These are phyloP conservation scores for Aspergillus luchuensis DNA, from an alignment of 2,329 filamentous ascomycete genomes.

Conservation along the genomic window DNA sequence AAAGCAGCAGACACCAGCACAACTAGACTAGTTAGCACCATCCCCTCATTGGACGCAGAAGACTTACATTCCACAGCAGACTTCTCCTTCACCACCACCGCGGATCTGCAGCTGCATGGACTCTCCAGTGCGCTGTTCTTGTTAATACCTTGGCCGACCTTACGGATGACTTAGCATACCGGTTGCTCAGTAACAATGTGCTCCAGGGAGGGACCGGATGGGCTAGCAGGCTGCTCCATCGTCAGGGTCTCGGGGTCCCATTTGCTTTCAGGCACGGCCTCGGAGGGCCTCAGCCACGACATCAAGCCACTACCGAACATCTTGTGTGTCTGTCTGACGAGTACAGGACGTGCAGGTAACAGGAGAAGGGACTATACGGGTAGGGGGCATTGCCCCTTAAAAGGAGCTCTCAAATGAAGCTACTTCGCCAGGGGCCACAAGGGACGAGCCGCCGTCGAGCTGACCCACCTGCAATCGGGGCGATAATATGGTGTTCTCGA, in stretches of 20 bases:
- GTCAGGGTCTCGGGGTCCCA: conserved; percentile 29
- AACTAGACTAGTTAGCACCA: conserved; percentile 12
- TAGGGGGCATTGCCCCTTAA: background rate
- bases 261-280: background rate
- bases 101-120: conserved; percentile 25
- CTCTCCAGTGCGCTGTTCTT: conserved; percentile 10
- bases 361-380: background rate
- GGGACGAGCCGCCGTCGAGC: background rate
- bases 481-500: background rate
- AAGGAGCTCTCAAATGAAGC: background rate
- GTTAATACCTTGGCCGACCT: background rate
- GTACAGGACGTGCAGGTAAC: background rate
- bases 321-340: background rate
- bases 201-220: conserved; percentile 20
- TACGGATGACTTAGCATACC: conserved; percentile 15
- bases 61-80: conserved; percentile 30
- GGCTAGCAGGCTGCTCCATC: conserved; percentile 28
- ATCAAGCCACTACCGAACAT: conserved; percentile 3
- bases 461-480: background rate
- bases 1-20: conserved; percentile 27
- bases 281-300: background rate
- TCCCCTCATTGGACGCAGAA: background rate
- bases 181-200: conserved; percentile 23
- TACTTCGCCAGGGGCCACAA: background rate
- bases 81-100: conserved; percentile 25